phyloP scores from a whole-genome alignment of 805 yeast species.

The Osmozyma mogii region DNA sequence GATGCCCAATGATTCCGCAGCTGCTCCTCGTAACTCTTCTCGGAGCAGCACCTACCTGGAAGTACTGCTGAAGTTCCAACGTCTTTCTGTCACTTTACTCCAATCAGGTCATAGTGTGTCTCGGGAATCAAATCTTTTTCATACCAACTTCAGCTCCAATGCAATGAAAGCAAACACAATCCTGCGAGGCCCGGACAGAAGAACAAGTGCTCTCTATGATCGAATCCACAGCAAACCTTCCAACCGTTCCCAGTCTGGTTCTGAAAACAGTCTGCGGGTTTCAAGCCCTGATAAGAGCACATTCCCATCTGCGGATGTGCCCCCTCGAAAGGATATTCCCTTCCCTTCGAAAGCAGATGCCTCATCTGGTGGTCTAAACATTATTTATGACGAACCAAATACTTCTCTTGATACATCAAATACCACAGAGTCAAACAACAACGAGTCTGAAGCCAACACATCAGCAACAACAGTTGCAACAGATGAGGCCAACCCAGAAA shows the following conservation, averaged over 20 bases:
- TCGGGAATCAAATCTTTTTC: slow-evolving; percentile 33
- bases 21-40: neutral
- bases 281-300: too few species aligned
- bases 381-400: too few species aligned
- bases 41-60: slow-evolving; percentile 19
- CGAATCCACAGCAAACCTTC: slow-evolving; percentile 16
- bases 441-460: neutral
- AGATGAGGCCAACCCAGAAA: too few species aligned
- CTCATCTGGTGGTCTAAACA: too few species aligned
- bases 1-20: slow-evolving; percentile 1
- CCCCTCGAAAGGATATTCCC: too few species aligned
- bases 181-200: slow-evolving; percentile 3
- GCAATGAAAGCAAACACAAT: slow-evolving; percentile 20
- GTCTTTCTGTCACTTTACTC: slow-evolving; percentile 23
- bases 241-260: slow-evolving; percentile 3
- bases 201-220: slow-evolving; percentile 26
- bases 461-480: neutral
- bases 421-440: neutral
- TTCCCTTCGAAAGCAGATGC: too few species aligned
- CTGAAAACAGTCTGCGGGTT: too few species aligned
- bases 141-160: slow-evolving; percentile 32
- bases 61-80: slow-evolving; percentile 19
- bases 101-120: slow-evolving; percentile 21
- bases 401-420: too few species aligned
- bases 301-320: too few species aligned